phyloP scores from a whole-genome alignment of 768 basidiomycete genomes.

The Vararia minispora region DNA sequence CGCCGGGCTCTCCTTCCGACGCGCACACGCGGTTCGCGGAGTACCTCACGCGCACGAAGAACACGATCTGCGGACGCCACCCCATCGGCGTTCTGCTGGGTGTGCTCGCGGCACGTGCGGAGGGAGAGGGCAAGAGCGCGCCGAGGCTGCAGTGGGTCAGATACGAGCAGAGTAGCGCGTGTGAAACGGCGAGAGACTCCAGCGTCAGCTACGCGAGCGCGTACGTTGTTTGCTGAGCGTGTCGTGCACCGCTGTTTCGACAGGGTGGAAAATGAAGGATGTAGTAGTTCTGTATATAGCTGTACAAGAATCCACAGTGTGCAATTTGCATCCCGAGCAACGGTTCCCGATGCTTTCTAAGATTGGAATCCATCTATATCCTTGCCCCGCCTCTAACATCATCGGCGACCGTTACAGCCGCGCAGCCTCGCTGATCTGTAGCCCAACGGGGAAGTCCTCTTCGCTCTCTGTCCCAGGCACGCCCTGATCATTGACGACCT shows the following conservation, averaged over 20 bases:
- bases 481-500: conserved; percentile 67
- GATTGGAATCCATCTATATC: not conserved
- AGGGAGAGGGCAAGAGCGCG: conserved; percentile 23
- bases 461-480: conserved; percentile 56
- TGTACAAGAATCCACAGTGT: not conserved
- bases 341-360: not conserved
- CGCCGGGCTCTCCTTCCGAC: conserved; percentile 36
- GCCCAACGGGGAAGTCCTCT: conserved; percentile 43
- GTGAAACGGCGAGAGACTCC: conserved; percentile 55
- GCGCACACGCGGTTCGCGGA: conserved; percentile 54
- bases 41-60: conserved; percentile 67
- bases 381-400: too few relatives aligned
- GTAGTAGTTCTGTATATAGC: not conserved
- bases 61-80: conserved; percentile 96
- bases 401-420: conserved; percentile 11
- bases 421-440: conserved; percentile 25
- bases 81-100: conserved; percentile 90
- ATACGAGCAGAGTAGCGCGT: conserved; percentile 88
- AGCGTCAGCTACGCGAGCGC: conserved; percentile 98
- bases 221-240: conserved; percentile 49
- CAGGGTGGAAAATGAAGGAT: not conserved
- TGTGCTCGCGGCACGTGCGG: conserved; percentile 51
- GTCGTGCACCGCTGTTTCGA: not conserved
- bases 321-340: not conserved
- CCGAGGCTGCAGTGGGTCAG: conserved; percentile 67